phyloP scores from a whole-genome alignment of 106 monocot species.

The Posidonia australis region DNA sequence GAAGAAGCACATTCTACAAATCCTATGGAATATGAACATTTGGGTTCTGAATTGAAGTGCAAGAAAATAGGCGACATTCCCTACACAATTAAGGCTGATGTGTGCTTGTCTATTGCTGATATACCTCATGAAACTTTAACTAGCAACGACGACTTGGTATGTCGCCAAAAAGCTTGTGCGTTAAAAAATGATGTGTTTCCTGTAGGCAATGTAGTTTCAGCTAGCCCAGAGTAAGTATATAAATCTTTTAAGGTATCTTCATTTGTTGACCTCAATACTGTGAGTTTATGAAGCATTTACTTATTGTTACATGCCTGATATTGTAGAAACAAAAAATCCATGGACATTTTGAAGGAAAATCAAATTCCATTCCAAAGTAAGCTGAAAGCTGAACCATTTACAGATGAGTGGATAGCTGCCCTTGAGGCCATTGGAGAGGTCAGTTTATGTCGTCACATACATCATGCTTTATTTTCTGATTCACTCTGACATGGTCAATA shows the following conservation, averaged over 20 bases:
- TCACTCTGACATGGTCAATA: background rate
- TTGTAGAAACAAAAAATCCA: constrained; percentile 18
- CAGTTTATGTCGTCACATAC: background rate
- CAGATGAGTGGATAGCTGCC: constrained; percentile 84
- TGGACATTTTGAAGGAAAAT: constrained; percentile 13
- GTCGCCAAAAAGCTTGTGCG: background rate
- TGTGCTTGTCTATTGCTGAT: background rate
- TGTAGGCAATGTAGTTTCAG: background rate
- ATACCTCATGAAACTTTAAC: background rate
- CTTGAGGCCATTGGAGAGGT: constrained; percentile 86
- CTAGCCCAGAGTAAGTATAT: background rate
- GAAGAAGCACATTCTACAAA: background rate
- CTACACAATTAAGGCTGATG: background rate
- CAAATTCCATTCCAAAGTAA: constrained; percentile 12
- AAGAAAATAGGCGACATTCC: background rate
- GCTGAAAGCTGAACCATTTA: constrained; percentile 53
- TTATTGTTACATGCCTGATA: background rate
- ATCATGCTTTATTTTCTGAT: background rate
- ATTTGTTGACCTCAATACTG: background rate
- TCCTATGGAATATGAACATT: background rate
- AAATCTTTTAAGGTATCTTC: background rate
- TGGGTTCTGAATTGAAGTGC: background rate
- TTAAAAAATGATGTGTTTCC: background rate
- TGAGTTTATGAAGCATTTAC: background rate
- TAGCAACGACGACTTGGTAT: too few relatives aligned